These are phyloP conservation scores for Cordyceps fumosorosea DNA, from an alignment of 2,329 filamentous ascomycete genomes.

Conservation along the genomic window DNA sequence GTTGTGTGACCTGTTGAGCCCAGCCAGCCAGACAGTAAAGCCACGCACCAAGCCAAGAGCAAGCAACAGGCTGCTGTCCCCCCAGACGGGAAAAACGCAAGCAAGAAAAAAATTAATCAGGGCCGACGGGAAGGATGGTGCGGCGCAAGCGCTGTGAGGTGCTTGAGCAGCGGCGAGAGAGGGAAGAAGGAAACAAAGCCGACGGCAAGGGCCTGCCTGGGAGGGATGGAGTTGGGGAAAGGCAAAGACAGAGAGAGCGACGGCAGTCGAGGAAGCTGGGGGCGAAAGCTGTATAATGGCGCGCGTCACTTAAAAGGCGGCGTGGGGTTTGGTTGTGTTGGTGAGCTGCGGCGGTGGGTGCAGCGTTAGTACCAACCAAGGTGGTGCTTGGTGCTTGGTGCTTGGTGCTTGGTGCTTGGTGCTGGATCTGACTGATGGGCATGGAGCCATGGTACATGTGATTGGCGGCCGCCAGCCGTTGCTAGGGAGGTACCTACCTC, in stretches of 20 bases:
- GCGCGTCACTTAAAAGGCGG: conserved; percentile 12
- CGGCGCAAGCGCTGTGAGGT: background rate
- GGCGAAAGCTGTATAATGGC: conserved; percentile 13
- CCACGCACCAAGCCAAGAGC: conserved; percentile 7
- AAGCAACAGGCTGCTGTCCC: background rate
- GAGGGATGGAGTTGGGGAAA: background rate
- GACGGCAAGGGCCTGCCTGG: conserved; percentile 9
- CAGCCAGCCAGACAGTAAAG: conserved; percentile 8
- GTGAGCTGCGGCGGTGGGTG: background rate
- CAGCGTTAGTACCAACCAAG: too few species aligned
- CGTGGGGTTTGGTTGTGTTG: conserved; percentile 9
- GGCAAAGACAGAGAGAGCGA: background rate
- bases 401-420: too few species aligned
- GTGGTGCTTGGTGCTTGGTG: too few species aligned
- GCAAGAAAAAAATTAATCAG: background rate
- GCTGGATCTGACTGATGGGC: too few species aligned
- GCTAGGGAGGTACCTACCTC: background rate
- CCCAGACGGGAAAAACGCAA: background rate
- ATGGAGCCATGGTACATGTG: background rate
- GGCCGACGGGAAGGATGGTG: background rate
- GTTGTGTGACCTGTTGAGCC: conserved; percentile 5
- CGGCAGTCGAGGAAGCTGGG: conserved; percentile 5
- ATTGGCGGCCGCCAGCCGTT: background rate
- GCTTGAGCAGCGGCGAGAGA: background rate
- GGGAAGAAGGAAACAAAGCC: background rate